Evolutionary conservation across 805 yeast genomes (phyloP).

Genomic region (Sungouiozyma ichnusensis): DNA sequence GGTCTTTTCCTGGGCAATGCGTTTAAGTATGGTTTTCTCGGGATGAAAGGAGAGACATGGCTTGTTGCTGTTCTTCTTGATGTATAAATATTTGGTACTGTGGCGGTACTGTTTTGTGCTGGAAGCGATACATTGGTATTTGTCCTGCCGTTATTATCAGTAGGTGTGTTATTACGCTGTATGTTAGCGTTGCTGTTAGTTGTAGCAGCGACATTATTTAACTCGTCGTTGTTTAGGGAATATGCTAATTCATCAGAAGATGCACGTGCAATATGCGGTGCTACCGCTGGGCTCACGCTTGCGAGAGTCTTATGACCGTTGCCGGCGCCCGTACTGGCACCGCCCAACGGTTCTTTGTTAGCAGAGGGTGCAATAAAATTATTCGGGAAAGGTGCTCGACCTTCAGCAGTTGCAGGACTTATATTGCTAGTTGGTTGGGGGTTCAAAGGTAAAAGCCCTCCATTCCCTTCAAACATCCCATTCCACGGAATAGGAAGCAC

Average conservation of each 20-base stretch:
- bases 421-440: not conserved
- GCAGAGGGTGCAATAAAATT: not conserved
- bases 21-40: slow-evolving; percentile 21
- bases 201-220: too few species aligned
- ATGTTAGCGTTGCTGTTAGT: not conserved
- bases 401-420: not conserved
- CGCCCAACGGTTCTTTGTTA: not conserved
- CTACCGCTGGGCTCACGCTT: too few species aligned
- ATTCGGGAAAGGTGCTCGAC: not conserved
- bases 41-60: slow-evolving; percentile 25
- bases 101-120: not conserved
- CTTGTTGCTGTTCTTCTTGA: slow-evolving; percentile 3
- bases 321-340: too few species aligned
- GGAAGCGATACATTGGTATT: too few species aligned
- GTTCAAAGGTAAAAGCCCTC: not conserved
- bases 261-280: too few species aligned
- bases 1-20: slow-evolving; percentile 23
- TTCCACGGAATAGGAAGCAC: too few species aligned
- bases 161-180: not conserved
- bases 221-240: too few species aligned
- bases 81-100: not conserved
- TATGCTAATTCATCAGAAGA: too few species aligned
- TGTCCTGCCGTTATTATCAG: not conserved
- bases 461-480: not conserved
- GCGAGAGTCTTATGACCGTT: too few species aligned